Evolutionary conservation across 495 filamentous ascomycete genomes (phyloP), one percentile per base, ranked within the genome.

Genomic region (Trichoderma orchidacearum): DNA sequence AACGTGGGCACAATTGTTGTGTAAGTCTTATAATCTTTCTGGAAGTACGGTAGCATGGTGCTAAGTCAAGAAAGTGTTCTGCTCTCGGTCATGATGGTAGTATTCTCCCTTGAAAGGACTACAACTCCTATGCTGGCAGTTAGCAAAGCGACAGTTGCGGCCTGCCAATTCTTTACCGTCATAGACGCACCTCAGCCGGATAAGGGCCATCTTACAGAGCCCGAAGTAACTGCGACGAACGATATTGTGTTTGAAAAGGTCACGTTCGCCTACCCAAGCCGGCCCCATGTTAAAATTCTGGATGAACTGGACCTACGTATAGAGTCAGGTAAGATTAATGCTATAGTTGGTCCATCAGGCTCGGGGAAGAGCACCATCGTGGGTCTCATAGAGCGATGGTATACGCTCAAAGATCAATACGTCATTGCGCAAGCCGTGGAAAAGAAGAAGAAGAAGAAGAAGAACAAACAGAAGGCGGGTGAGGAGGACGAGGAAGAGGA

Each of bases 331-430:
- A 89, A 93, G 64, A 83, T 83, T 17, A 87, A 86, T 17, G 89
- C 90, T n/a, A 76, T 96, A 51, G 87, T 93, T 50, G 86, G 91
- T 1, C 80, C 89, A 18, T 86, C 83, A 1, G 86, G 85, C 5
- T 85, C 82, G 17, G 86, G 85, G 6, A 90, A 72, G 62, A 84
- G 79, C 56, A 89, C 85, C 0, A 79, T 89, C 36, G 79, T 85
- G 0, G 79, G 73, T 5, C 31, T 98, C 7, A 80, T 97, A 35
- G 90, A 96, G 64, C 81, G 92, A 1, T 97, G 95, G 77, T 98
- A 98, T 63, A 81, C 89, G 30, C 85, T 94, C 32, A 63, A 69
- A 18, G 69, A 75, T 30, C 73, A 77, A 60, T 65, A 74, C 52
- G 62, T 72, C 30, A 75, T 77, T n/a, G 72, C 69, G 5, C 73